Evolutionary conservation across 306 rosid species (phyloP), one percentile per base, ranked within the genome.

Genomic region (Boehmeria nivea): DNA sequence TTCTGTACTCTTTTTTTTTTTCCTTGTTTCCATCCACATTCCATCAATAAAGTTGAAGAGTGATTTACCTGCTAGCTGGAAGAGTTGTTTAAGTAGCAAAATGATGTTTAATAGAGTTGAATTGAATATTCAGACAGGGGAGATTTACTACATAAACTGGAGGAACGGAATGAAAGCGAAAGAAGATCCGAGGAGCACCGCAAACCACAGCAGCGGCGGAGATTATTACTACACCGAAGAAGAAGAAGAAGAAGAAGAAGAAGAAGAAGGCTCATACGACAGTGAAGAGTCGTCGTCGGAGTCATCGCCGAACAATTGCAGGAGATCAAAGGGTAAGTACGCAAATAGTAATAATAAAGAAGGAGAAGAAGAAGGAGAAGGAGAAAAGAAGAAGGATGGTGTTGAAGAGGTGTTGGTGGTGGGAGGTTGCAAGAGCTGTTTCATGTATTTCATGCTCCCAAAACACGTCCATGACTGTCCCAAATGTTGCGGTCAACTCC

Each of bases 401-500:
- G 44, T 3, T 28, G n/a, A 40, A 40, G 44, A 40, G 61, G 96
- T 91, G 48, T 74, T 91, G 66, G 98, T 91, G 27, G 98, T 91
- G 56, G 96, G 85, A 15, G 98, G 98, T 3, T 91, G 98, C 93
- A 87, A 85, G 78, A 78, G 75, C 62, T 91, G 98, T 70, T 74
- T 87, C 46, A 91, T 91, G 96, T 91, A 91, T 67, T 82, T 84
- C 80, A 91, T 91, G 98, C 93, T 91, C 43, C 94, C 98, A 6
- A 91, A 87, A 60, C 89, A 80, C 7, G 83, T 78, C 51, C 74
- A 82, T 64, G 85, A 82, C 57, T 91, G 98, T 82, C 96, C 98
- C 27, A 91, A 82, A 69, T 91, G 98, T 59, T 61, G 13, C 49
- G 93, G 82, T 75, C 89, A 82, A 72, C 96, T 91, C 61, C 98